Percentiles rank a stretch among this genome's conserved stretches.
Evolutionary conservation across 495 filamentous ascomycete genomes (phyloP).

Genomic region (Cryomyces minteri): DNA sequence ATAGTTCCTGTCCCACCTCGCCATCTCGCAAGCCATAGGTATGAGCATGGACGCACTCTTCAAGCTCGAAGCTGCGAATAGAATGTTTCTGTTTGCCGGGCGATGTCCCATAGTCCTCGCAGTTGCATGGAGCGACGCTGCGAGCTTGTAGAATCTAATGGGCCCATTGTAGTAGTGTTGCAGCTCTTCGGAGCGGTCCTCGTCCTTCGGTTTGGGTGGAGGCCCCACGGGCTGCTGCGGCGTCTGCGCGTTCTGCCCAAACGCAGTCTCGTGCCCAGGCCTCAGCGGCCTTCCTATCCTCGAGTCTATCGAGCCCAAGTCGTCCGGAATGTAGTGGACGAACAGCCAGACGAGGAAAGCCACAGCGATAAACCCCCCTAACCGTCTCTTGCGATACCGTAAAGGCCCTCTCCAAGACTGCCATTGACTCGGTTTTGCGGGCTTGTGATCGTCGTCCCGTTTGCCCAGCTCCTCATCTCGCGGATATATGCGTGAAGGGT

Average conservation of each 20-base stretch:
- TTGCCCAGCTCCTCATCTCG: constrained; percentile 51
- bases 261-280: neutral
- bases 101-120: constrained; percentile 15
- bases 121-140: constrained; percentile 27
- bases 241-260: neutral
- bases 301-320: neutral
- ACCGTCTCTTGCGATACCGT: constrained; percentile 23
- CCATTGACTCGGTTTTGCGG: constrained; percentile 13
- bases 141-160: constrained; percentile 35
- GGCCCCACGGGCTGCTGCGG: neutral
- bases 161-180: constrained; percentile 33
- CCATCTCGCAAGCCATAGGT: constrained; percentile 46
- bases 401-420: constrained; percentile 21
- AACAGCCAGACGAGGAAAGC: constrained; percentile 23
- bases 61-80: constrained; percentile 38
- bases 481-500: no score
- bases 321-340: constrained; percentile 9
- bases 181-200: constrained; percentile 1
- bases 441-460: constrained; percentile 44
- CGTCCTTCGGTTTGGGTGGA: neutral
- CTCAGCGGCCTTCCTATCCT: neutral
- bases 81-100: constrained; percentile 30
- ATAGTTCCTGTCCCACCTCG: constrained; percentile 30
- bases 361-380: constrained; percentile 23
- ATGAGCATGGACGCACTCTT: constrained; percentile 34